Evolutionary conservation across 2,329 filamentous ascomycete species (phyloP), one percentile per base, ranked within the genome.

Genomic region (Phaeomoniella chlamydospora): DNA sequence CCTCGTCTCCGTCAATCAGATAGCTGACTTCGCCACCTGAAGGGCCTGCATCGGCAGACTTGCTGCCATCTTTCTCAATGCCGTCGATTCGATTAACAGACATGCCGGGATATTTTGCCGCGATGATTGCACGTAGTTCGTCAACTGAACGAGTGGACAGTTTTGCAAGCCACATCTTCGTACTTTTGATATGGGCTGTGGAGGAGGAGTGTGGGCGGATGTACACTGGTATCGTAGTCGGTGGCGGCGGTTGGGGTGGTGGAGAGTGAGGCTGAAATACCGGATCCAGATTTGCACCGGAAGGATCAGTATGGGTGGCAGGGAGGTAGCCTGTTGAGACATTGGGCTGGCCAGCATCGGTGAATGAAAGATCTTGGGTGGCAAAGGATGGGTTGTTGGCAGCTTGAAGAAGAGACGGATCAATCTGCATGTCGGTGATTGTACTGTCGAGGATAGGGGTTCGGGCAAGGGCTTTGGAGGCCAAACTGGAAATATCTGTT

Each of bases 201-300:
- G 77, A 81, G n/a, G 67, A 64, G 1, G 72, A 68, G 44, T 80
- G 71, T 4, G 83, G 64, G n/a, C 77, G 74, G 44, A 87, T 70
- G 56, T 76, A 85, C 10, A 81, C 68, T 2, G 76, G 67, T 30
- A 75, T 68, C 2, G 68, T 55, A 3, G 47, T 40, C 5, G 47
- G 37, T 5, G 45, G 38, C n/a, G n/a, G n/a, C n/a, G n/a, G n/a
- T n/a, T n/a, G n/a, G 5, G 36, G 36, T 11, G 17, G 32, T 14
- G 22, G 17, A 34, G 18, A 31, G 9, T 26, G 22, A 26, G 14
- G 15, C 18, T 15, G 16, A 43, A 37, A 15, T 46, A 42, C 32
- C 50, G 39, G 38, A 61, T 59, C 6, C 52, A 44, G 31, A 59
- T 56, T n/a, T 59, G 49, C 1, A 56, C 49, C 4, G 50, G 4